phyloP scores from a whole-genome alignment of 108 stramenopile genomes.

The Cyclotella choctawhatcheeana region DNA sequence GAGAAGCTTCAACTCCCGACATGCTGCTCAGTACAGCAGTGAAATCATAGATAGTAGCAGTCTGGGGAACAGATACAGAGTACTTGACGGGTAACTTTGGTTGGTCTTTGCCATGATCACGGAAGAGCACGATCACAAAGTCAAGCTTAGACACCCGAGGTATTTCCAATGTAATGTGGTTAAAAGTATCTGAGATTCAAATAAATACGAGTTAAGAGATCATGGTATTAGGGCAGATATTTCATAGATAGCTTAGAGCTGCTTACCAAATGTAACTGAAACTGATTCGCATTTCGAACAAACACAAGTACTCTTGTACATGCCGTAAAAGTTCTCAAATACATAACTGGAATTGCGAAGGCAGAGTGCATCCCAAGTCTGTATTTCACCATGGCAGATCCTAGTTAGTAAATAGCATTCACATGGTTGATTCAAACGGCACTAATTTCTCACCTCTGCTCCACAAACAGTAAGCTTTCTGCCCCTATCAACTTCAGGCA shows the following conservation, averaged over 20 bases:
- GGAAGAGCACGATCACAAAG: constrained; percentile 26
- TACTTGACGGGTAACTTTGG: constrained; percentile 34
- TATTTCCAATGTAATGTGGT: constrained; percentile 84
- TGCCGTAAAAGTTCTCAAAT: constrained; percentile 81
- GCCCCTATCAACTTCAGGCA: constrained; percentile 73
- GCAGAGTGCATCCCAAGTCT: constrained; percentile 68
- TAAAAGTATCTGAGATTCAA: constrained; percentile 54
- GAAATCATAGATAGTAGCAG: constrained; percentile 31
- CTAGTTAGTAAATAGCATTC: too few relatives aligned
- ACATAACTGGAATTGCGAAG: constrained; percentile 82
- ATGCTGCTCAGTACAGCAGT: constrained; percentile 33
- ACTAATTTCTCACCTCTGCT: constrained; percentile 44
- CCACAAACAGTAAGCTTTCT: constrained; percentile 72
- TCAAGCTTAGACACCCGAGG: constrained; percentile 48
- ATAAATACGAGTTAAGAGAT: not conserved
- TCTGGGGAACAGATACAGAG: constrained; percentile 24
- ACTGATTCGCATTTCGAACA: constrained; percentile 87
- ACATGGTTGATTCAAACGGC: too few relatives aligned
- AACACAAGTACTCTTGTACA: constrained; percentile 84
- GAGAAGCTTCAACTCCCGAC: constrained; percentile 29
- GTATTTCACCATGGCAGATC: not conserved
- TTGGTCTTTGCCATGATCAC: constrained; percentile 14
- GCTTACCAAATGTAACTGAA: constrained; percentile 89
- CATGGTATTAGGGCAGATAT: not conserved
- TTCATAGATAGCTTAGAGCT: not conserved